phyloP scores from a whole-genome alignment of 140 eudicot species.

The Cichorium intybus region DNA sequence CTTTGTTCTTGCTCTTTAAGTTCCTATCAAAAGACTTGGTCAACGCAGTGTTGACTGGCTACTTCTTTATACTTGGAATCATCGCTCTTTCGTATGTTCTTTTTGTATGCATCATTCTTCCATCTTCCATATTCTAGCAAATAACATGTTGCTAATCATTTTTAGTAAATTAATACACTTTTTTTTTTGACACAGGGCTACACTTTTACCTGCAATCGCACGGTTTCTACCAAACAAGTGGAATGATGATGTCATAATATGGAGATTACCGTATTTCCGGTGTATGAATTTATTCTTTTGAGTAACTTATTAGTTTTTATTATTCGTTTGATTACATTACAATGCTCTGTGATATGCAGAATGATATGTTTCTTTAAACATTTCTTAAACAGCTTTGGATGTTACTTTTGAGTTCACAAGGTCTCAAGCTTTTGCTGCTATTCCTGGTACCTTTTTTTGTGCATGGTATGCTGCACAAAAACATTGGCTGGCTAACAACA shows the following conservation, averaged over 20 bases:
- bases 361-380: conserved; percentile 22
- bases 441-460: conserved; percentile 95
- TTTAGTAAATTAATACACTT: background rate
- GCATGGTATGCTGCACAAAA: conserved; percentile 96
- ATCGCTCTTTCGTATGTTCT: conserved; percentile 90
- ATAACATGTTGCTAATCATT: background rate
- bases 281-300: conserved; percentile 43
- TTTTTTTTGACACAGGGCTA: conserved; percentile 53
- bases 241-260: conserved; percentile 72
- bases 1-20: conserved; percentile 86
- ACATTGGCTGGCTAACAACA: conserved; percentile 97
- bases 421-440: conserved; percentile 84
- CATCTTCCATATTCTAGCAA: conserved; percentile 13
- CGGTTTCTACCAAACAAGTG: conserved; percentile 77
- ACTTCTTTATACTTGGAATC: conserved; percentile 87
- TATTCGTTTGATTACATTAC: conserved; percentile 16
- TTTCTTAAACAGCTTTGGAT: conserved; percentile 74
- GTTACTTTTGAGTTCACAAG: conserved; percentile 66
- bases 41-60: conserved; percentile 83
- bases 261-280: conserved; percentile 70
- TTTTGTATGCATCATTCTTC: conserved; percentile 35
- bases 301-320: background rate
- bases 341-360: conserved; percentile 32
- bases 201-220: conserved; percentile 74
- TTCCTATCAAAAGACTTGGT: conserved; percentile 92